phyloP scores from a whole-genome alignment of 768 basidiomycete genomes.

The Multifurca ochricompacta region DNA sequence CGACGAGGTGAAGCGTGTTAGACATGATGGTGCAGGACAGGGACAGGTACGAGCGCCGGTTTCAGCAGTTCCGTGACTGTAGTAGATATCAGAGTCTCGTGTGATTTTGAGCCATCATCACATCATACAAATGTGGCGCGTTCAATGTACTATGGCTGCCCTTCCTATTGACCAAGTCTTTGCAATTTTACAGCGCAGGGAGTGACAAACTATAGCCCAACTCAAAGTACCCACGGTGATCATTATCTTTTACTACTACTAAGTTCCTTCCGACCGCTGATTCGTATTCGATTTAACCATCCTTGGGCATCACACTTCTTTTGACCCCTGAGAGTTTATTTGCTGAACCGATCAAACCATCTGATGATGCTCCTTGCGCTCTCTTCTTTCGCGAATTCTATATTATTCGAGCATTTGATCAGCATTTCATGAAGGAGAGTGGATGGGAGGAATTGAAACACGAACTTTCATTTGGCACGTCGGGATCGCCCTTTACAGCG shows the following conservation, averaged over 20 bases:
- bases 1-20: slow-evolving; percentile 2
- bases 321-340: background rate
- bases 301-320: background rate
- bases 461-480: slow-evolving; percentile 11
- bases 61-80: slow-evolving; percentile 8
- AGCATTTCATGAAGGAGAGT: too few relatives aligned
- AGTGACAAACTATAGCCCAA: too few relatives aligned
- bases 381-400: slow-evolving; percentile 20
- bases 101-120: background rate
- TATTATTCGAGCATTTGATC: background rate
- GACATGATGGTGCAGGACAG: slow-evolving; percentile 28
- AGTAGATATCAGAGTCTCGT: background rate
- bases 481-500: slow-evolving; percentile 27
- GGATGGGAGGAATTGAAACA: background rate
- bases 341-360: slow-evolving; percentile 19
- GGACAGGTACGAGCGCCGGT: slow-evolving; percentile 31
- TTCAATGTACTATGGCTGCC: too few relatives aligned
- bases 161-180: too few relatives aligned
- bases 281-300: background rate
- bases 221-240: too few relatives aligned
- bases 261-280: background rate
- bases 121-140: background rate
- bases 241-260: too few relatives aligned
- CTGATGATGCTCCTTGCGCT: slow-evolving; percentile 17
- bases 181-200: too few relatives aligned